These are phyloP conservation scores for Eimeria mitis DNA, from an alignment of 169 alveolate genomes.

Conservation along the genomic window DNA sequence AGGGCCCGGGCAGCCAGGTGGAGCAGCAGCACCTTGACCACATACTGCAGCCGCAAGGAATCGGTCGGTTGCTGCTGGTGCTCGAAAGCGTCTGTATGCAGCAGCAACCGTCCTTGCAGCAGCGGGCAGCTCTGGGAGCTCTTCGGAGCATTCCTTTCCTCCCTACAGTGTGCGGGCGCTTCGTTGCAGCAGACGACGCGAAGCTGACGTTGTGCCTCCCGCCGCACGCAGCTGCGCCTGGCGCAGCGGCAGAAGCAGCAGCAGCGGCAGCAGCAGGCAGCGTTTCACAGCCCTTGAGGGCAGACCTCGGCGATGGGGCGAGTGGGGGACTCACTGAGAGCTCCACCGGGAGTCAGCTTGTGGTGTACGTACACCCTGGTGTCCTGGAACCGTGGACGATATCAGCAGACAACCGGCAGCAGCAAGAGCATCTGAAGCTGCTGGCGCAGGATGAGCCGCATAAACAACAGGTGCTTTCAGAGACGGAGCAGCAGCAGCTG, in stretches of 20 bases:
- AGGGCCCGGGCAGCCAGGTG: neutral
- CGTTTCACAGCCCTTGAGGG: neutral
- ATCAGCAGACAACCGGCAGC: neutral
- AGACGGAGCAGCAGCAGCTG: slow-evolving; percentile 24
- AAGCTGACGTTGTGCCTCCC: slow-evolving; percentile 23
- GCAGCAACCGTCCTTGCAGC: slow-evolving; percentile 32
- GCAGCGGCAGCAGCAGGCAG: slow-evolving; percentile 12
- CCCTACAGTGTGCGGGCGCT: slow-evolving; percentile 57
- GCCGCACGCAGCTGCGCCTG: slow-evolving; percentile 2
- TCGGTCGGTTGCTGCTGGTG: slow-evolving; percentile 53
- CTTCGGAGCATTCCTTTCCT: slow-evolving; percentile 51
- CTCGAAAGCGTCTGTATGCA: slow-evolving; percentile 26
- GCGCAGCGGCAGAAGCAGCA: neutral
- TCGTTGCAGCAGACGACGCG: slow-evolving; percentile 41
- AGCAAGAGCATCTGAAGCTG: neutral
- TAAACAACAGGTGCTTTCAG: neutral
- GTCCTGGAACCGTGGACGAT: slow-evolving; percentile 38
- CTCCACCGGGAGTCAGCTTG: slow-evolving; percentile 1
- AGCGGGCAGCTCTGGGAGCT: slow-evolving; percentile 48
- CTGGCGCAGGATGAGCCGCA: neutral
- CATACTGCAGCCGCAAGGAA: slow-evolving; percentile 54
- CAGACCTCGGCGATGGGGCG: neutral
- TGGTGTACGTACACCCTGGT: slow-evolving; percentile 39
- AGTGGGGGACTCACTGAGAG: neutral
- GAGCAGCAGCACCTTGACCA: slow-evolving; percentile 3